Conservation (phyloP, 805 yeast genomes). For the Wickerhamomyces tratensis region DNA sequence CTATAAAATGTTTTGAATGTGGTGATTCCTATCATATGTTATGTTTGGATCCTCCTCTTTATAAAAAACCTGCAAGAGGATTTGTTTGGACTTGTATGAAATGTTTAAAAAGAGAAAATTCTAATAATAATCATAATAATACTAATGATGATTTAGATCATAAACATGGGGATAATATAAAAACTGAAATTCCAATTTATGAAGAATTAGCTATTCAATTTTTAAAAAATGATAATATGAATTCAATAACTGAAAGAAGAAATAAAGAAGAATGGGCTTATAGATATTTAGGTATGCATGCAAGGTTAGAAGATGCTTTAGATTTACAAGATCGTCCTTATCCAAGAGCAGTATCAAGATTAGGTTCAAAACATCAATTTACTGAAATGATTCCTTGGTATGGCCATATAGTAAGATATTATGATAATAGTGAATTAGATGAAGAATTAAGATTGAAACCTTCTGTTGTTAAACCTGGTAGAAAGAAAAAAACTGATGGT, state of each 20-base stretch:
- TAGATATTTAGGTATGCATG: conserved; percentile 69
- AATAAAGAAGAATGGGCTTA: conserved; percentile 71
- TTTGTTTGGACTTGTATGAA: conserved; percentile 85
- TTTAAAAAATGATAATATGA: conserved; percentile 32
- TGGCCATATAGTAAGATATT: conserved; percentile 57
- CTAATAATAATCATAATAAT: conserved; percentile 12
- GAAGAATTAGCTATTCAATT: conserved; percentile 50
- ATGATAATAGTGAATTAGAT: conserved; percentile 27
- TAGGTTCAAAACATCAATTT: conserved; percentile 69
- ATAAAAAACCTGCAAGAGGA: conserved; percentile 74
- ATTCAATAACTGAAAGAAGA: conserved; percentile 37
- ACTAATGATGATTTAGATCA: neutral
- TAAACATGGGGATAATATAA: conserved; percentile 3
- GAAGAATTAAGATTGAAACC: conserved; percentile 11
- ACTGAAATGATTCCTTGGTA: conserved; percentile 56
- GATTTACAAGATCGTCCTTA: conserved; percentile 72
- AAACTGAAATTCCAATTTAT: conserved; percentile 33
- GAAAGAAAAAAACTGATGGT: conserved; percentile 17
- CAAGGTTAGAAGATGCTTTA: conserved; percentile 64
- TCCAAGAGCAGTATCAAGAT: conserved; percentile 69
- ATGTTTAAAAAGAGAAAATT: conserved; percentile 42
- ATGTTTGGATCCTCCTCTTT: conserved; percentile 79
- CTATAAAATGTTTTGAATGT: conserved; percentile 78
- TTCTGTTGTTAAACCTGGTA: conserved; percentile 13
- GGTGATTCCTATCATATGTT: conserved; percentile 61